These are phyloP conservation scores for Pyrenophora tritici-repentis DNA, from an alignment of 2,329 filamentous ascomycete genomes.

Conservation along the genomic window DNA sequence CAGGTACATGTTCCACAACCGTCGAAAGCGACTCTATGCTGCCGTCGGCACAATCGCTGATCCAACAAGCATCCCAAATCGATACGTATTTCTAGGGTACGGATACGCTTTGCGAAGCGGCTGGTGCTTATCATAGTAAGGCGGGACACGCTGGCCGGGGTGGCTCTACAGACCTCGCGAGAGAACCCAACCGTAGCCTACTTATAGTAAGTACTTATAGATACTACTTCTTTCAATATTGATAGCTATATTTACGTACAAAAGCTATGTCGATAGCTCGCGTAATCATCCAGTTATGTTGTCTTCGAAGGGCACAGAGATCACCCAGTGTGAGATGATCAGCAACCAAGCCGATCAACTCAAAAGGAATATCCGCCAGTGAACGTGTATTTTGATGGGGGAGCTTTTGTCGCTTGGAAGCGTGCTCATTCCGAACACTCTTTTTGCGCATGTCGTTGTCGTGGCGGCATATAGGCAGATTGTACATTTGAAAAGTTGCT, in stretches of 20 bases:
- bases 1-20: background rate
- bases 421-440: too few species aligned
- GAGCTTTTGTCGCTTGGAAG: too few species aligned
- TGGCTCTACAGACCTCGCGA: background rate
- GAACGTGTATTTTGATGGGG: too few species aligned
- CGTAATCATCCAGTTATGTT: constrained; percentile 1
- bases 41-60: too few species aligned
- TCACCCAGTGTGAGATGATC: background rate
- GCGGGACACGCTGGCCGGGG: background rate
- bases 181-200: constrained; percentile 1
- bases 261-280: constrained; percentile 4
- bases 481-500: too few species aligned
- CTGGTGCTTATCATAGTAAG: constrained; percentile 1
- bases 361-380: background rate
- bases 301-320: constrained; percentile 1
- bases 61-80: background rate
- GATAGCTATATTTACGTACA: background rate
- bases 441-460: background rate
- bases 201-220: background rate
- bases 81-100: background rate
- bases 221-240: background rate
- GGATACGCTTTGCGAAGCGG: constrained; percentile 4
- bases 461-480: background rate
- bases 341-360: constrained; percentile 7
- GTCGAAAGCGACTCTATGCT: background rate